Evolutionary conservation across 768 basidiomycete species (phyloP).

Genomic region (Termitomyces sp.): DNA sequence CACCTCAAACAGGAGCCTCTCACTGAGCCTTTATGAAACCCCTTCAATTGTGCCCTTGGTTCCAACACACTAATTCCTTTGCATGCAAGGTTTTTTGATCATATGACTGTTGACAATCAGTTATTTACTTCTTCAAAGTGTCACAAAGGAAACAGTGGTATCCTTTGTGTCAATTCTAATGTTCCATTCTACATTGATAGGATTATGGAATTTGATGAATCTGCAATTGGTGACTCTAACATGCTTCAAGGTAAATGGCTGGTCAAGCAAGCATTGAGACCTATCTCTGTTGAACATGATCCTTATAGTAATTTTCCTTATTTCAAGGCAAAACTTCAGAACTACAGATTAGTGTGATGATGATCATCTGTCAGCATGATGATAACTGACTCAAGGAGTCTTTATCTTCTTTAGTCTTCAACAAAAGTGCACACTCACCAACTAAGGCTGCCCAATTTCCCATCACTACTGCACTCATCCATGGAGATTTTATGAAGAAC

Average conservation of each 20-base stretch:
- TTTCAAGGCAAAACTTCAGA: not conserved
- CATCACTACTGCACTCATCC: too few species aligned
- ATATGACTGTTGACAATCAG: not conserved
- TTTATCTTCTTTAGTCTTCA: too few species aligned
- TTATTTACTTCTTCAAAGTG: not conserved
- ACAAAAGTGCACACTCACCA: too few species aligned
- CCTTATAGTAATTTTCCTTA: not conserved
- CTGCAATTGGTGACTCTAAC: not conserved
- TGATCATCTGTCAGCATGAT: too few species aligned
- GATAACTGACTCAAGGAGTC: too few species aligned
- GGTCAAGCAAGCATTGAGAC: not conserved
- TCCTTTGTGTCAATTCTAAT: not conserved
- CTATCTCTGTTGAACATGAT: not conserved
- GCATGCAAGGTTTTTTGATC: not conserved
- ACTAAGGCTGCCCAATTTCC: too few species aligned
- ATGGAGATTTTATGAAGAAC: too few species aligned
- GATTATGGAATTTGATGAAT: not conserved
- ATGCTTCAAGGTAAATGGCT: not conserved
- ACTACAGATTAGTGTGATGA: too few species aligned
- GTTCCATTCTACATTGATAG: not conserved
- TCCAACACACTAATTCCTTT: not conserved
- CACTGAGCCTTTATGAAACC: not conserved
- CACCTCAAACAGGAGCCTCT: not conserved
- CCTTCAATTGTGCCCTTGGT: not conserved
- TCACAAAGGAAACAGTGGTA: not conserved